Conservation (phyloP, 495 filamentous ascomycete species). For the Filosporella fistucella region DNA sequence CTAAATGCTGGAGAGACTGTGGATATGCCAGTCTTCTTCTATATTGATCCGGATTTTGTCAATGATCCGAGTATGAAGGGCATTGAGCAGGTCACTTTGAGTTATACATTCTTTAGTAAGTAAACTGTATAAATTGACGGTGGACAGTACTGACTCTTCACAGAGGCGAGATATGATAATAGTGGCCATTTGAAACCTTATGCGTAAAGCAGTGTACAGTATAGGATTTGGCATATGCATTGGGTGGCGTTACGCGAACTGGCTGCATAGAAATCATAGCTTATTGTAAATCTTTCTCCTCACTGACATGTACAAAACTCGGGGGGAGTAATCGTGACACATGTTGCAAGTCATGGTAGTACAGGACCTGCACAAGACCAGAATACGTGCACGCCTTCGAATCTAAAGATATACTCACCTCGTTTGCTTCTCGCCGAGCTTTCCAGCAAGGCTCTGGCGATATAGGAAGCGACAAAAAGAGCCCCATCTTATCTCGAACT, state of each 20-base stretch:
- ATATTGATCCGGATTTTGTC: conserved; percentile 92
- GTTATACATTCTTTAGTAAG: conserved; percentile 99
- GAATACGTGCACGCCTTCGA: no score
- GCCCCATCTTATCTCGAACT: no score
- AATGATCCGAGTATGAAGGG: conserved; percentile 89
- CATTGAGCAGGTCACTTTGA: conserved; percentile 90
- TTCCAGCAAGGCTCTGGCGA: no score
- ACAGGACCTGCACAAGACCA: no score
- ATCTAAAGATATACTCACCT: no score
- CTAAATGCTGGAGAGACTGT: conserved; percentile 94
- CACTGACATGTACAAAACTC: no score
- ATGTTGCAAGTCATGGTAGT: no score
- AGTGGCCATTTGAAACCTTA: conserved; percentile 48
- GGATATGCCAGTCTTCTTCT: conserved; percentile 99
- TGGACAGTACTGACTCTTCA: conserved; percentile 2
- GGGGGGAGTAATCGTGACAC: no score
- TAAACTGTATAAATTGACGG: conserved; percentile 7
- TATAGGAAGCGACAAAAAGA: no score
- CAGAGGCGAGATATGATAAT: conserved; percentile 84
- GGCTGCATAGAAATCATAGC: no score
- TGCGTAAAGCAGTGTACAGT: background rate
- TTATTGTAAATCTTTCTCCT: no score
- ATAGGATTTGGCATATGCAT: conserved; percentile 4
- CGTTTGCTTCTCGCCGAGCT: no score
- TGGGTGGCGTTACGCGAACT: conserved; percentile 8